Base-by-base conservation (phyloP, 2,329 filamentous ascomycete genomes). In the Onygena corvina region DNA sequence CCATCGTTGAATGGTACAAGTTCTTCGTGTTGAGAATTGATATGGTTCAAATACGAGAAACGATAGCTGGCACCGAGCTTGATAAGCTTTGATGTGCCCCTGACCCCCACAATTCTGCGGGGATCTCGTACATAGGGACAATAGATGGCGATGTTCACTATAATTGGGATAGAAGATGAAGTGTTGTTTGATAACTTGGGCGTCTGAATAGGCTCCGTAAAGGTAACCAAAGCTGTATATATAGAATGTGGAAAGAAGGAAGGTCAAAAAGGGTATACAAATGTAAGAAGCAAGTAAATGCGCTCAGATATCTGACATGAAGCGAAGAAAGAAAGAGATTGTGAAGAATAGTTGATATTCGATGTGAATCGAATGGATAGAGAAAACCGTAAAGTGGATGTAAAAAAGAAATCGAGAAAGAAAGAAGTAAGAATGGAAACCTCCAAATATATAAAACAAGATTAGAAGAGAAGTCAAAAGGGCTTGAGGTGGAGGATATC, bases 51-150 rank as follows among this genome's bases (percentile, higher is more conserved):
- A 42, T 42, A 42, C 20, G 9, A 42, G 38, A 27, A 14, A 38
- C n/a, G 29, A 31, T 11, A 31, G n/a, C 29, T 12, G 29, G 29
- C n/a, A 31, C 12, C 38, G 11, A 42, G 9, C 7, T 7, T 8
- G 23, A 42, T 42, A 42, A 42, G 23, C 38, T 42, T 29, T n/a
- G 21, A 42, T n/a, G 27, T 42, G 12, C 38, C 38, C 38, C 38
- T 42, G 38, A 25, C 11, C 23, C n/a, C 38, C 38, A 20, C 38
- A 42, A 42, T 14, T 14, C 9, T 1, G 38, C 21, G 38, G 23
- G 38, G 38, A 42, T 42, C 38, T 42, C 11, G 21, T 12, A 27
- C 8, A 21, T 2, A 14, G 23, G 7, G 27, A 21, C 21, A 27
- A 42, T n/a, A n/a, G n/a, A n/a, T n/a, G n/a, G n/a, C n/a, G n/a